Conservation (phyloP, 2,329 filamentous ascomycete species). For the Aspergillus texensis region DNA sequence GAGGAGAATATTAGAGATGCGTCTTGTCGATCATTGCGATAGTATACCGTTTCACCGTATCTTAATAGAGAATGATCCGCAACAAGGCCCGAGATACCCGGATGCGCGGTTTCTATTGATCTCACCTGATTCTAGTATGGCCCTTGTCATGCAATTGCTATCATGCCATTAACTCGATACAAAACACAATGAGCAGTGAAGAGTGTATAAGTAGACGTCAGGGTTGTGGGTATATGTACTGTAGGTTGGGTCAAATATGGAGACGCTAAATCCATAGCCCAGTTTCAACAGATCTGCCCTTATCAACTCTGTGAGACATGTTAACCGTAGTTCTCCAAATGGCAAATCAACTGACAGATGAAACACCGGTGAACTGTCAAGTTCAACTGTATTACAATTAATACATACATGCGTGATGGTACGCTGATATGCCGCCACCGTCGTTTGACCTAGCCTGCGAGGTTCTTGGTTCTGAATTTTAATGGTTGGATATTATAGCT, state of each 20-base stretch:
- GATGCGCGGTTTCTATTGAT: background rate
- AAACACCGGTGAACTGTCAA: background rate
- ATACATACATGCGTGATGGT: background rate
- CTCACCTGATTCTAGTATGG: background rate
- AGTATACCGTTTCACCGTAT: background rate
- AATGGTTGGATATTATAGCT: background rate
- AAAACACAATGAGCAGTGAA: background rate
- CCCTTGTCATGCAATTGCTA: background rate
- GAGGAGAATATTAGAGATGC: background rate
- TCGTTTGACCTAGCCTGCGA: background rate
- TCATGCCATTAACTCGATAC: background rate
- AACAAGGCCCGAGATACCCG: background rate
- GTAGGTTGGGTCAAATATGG: background rate
- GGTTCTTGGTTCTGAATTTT: background rate
- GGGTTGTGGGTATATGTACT: background rate
- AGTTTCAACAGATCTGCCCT: background rate
- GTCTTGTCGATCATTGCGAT: constrained; percentile 7
- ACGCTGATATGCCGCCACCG: background rate
- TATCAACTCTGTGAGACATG: background rate
- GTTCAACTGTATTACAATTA: background rate
- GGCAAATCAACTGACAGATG: background rate
- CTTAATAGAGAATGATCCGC: background rate
- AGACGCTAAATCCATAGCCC: constrained; percentile 1
- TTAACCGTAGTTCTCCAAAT: constrained; percentile 1
- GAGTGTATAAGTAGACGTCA: background rate